phyloP scores from a whole-genome alignment of 2,329 filamentous ascomycete genomes.

The Colletotrichum sp. region DNA sequence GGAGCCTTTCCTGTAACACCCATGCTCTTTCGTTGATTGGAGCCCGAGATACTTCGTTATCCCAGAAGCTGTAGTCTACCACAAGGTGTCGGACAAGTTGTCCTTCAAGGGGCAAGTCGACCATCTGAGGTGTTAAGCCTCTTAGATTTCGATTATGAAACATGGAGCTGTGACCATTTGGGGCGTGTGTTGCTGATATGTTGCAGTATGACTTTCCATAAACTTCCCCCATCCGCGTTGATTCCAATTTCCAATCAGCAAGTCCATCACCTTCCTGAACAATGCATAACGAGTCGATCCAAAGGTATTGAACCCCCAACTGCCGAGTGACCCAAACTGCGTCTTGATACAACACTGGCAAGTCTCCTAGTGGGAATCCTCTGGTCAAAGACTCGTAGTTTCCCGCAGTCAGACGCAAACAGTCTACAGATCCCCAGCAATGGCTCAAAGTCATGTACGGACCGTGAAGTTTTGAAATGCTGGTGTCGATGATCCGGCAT shows the following conservation, averaged over 20 bases:
- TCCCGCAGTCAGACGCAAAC: neutral
- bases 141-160: neutral
- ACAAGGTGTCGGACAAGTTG: neutral
- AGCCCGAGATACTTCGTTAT: neutral
- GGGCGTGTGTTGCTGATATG: neutral
- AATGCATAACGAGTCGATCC: neutral
- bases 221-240: neutral
- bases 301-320: neutral
- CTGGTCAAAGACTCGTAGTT: too few species aligned
- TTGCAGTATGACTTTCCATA: neutral
- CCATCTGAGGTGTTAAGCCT: neutral
- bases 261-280: neutral
- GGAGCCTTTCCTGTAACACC: neutral
- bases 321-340: neutral
- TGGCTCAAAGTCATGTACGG: neutral
- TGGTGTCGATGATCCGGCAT: neutral
- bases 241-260: neutral
- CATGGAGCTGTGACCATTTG: neutral
- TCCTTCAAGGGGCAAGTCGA: neutral
- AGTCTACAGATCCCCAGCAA: neutral
- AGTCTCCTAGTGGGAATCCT: neutral
- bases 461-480: neutral
- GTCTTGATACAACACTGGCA: neutral
- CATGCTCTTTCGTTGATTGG: neutral
- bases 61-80: neutral